Percentiles rank a stretch among this genome's conserved stretches.
Evolutionary conservation across 352 stramenopile species (phyloP).

Genomic region (Globisporangium ultimum): DNA sequence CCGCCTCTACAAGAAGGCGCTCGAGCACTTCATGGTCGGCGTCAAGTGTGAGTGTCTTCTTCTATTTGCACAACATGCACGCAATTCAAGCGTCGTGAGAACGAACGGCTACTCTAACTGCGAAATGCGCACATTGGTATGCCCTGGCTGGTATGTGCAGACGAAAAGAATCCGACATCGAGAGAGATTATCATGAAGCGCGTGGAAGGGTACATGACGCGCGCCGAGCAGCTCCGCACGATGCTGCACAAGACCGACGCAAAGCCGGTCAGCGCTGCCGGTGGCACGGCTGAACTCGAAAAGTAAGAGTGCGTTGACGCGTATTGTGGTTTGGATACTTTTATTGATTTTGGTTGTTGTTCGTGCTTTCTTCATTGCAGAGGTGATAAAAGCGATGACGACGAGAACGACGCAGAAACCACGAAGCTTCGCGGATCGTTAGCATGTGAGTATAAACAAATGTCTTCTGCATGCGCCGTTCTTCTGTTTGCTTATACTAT

Average conservation of each 20-base stretch:
- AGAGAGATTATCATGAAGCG: constrained; percentile 90
- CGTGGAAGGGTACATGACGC: constrained; percentile 88
- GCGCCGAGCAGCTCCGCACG: constrained; percentile 82
- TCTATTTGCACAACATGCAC: background rate
- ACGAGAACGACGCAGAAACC: constrained; percentile 93
- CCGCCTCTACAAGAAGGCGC: constrained; percentile 84
- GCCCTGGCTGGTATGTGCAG: constrained; percentile 21
- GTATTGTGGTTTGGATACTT: background rate
- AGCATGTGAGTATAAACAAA: constrained; percentile 43
- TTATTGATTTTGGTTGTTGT: background rate
- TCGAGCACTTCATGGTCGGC: constrained; percentile 89
- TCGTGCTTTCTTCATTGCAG: constrained; percentile 20
- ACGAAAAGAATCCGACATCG: constrained; percentile 90
- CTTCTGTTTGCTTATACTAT: constrained; percentile 1
- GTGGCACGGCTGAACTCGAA: constrained; percentile 57
- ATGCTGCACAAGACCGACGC: constrained; percentile 70
- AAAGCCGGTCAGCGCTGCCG: constrained; percentile 46
- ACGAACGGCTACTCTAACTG: background rate
- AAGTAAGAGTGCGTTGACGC: constrained; percentile 39
- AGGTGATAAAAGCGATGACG: constrained; percentile 80
- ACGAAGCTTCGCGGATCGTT: constrained; percentile 95
- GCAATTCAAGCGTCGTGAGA: too few species aligned
- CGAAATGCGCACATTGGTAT: background rate
- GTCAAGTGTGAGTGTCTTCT: constrained; percentile 70
- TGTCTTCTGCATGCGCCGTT: background rate